Evolutionary conservation across 306 rosid genomes (phyloP), one percentile per base, ranked within the genome.

Genomic region (Prunus armeniaca): DNA sequence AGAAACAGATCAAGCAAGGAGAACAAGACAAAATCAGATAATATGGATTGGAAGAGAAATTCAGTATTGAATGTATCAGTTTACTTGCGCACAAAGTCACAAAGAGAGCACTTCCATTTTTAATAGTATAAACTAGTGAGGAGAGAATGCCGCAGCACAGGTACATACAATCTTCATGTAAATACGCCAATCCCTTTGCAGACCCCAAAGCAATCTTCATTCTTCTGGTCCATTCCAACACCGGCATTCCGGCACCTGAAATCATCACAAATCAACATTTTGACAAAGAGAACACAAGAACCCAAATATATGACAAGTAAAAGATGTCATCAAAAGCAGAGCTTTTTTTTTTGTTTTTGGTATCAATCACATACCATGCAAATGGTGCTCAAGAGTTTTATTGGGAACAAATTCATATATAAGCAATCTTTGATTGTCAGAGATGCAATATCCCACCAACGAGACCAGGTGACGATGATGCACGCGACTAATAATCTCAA

Each of bases 381-480:
- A 82, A 84, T 96, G 99, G 76, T 96, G 92, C 83, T 85, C 89
- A 63, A 96, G 91, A 81, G 91, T 96, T 47, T 86, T 81, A 66
- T 96, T 96, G 28, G 99, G 89, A 82, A 96, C 96, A 67, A 68
- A 96, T 81, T 96, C 99, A 78, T 96, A 96, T 78, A 92, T 86
- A 28, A 95, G 93, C 83, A 88, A 75, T 81, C 97, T 88, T 61
- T 91, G 88, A 11, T 88, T 67, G 66, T 89, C 96, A 28, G 90
- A 69, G 79, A 91, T 79, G 81, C 98, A 95, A 72, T 90, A 95
- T 32, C 99, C 99, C 38, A 91, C 93, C 58, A 95, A 74, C 6
- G 98, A 89, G 34, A 95, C 96, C 87, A 95, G 85, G 81, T 92
- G 87, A 2, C 98, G 88, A 82, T 95, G 99, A 81, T 95, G 98